Conservation (phyloP, 805 yeast species). For the Candida insectorum region DNA sequence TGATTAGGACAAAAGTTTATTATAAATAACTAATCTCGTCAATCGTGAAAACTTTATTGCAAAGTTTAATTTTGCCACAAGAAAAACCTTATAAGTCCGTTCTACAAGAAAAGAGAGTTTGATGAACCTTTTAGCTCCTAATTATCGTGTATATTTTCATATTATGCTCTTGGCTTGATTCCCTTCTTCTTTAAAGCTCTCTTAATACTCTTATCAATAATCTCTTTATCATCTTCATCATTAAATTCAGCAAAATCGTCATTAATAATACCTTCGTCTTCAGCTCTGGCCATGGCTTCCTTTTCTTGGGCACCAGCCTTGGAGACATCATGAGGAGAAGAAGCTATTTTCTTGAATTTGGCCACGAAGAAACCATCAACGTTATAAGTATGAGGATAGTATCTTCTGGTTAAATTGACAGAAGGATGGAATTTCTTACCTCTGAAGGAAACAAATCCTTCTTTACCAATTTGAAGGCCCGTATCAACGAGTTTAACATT, state of each 20-base stretch:
- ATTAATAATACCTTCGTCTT: slow-evolving; percentile 76
- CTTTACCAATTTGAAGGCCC: slow-evolving; percentile 90
- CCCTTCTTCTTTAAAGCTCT: slow-evolving; percentile 67
- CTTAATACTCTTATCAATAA: slow-evolving; percentile 68
- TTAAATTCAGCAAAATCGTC: slow-evolving; percentile 85
- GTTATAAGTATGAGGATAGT: slow-evolving; percentile 97
- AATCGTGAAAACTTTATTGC: too few relatives aligned
- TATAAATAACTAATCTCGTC: too few relatives aligned
- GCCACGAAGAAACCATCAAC: slow-evolving; percentile 99
- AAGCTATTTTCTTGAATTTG: slow-evolving; percentile 85
- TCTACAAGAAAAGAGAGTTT: too few relatives aligned
- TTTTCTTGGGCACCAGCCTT: slow-evolving; percentile 88
- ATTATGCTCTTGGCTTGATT: slow-evolving; percentile 70
- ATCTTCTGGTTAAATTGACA: slow-evolving; percentile 82
- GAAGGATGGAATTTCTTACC: slow-evolving; percentile 86
- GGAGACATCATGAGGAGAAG: slow-evolving; percentile 80
- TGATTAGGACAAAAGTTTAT: too few relatives aligned
- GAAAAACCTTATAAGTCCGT: too few relatives aligned
- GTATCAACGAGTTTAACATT: slow-evolving; percentile 93
- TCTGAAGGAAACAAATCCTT: slow-evolving; percentile 89
- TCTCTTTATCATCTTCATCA: slow-evolving; percentile 67
- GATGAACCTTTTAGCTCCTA: too few relatives aligned
- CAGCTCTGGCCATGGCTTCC: slow-evolving; percentile 75
- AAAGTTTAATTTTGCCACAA: too few relatives aligned
- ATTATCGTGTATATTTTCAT: too few relatives aligned